Percentiles rank a stretch among this genome's conserved stretches.
phyloP scores from a whole-genome alignment of 176 grass and related monocot genomes.

The Olyra latifolia region DNA sequence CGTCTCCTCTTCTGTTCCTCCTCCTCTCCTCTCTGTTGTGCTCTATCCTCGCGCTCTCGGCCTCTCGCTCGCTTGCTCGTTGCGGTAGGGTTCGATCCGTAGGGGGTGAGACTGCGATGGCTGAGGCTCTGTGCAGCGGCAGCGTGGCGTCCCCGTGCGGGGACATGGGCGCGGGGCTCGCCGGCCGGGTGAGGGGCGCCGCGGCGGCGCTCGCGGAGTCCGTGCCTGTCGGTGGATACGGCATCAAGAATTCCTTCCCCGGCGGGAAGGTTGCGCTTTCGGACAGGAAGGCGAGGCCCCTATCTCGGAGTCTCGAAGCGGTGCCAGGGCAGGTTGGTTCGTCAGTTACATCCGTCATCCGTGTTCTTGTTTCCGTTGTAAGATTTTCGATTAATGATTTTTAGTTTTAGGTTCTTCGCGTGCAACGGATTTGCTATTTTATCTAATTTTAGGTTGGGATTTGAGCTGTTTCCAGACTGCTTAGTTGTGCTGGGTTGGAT shows the following conservation, averaged over 20 bases:
- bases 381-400: background rate
- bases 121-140: slow-evolving; percentile 44
- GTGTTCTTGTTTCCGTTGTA: background rate
- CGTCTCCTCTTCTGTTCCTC: too few relatives aligned
- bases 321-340: slow-evolving; percentile 40
- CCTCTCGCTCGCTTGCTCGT: background rate
- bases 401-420: background rate
- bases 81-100: background rate
- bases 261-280: slow-evolving; percentile 45
- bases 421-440: background rate
- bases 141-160: slow-evolving; percentile 23
- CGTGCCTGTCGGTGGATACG: slow-evolving; percentile 7
- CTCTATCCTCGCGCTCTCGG: background rate
- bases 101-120: slow-evolving; percentile 17
- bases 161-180: background rate
- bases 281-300: slow-evolving; percentile 27
- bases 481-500: background rate
- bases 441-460: background rate
- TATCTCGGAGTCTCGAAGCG: slow-evolving; percentile 32
- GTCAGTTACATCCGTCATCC: background rate
- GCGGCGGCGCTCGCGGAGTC: slow-evolving; percentile 26
- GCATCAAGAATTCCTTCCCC: slow-evolving; percentile 37
- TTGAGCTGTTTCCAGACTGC: background rate
- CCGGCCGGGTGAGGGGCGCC: slow-evolving; percentile 19
- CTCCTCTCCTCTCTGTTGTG: background rate